Conservation (phyloP, 192 early-diverging fungal species). For the Rhizophagus prolifer region DNA sequence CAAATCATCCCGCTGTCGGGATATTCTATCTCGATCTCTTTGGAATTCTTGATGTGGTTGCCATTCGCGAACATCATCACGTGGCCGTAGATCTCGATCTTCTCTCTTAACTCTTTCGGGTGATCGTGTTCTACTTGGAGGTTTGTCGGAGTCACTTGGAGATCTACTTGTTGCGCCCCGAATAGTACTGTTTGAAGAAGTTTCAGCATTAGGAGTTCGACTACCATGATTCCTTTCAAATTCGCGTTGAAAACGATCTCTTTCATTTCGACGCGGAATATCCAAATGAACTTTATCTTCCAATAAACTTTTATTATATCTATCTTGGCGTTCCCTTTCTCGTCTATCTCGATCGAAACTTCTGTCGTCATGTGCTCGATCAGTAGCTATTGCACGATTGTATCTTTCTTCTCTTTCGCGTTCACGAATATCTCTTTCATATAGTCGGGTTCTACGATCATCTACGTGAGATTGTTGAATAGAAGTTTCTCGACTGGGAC, state of each 20-base stretch:
- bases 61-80: neutral
- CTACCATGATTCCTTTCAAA: neutral
- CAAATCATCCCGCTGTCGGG: constrained; percentile 4
- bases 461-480: neutral
- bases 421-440: constrained; percentile 16
- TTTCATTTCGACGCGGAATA: neutral
- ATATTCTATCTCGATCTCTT: neutral
- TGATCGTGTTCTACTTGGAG: neutral
- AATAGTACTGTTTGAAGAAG: constrained; percentile 10
- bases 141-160: neutral
- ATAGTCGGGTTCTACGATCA: neutral
- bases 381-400: constrained; percentile 10
- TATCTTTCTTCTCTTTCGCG: constrained; percentile 18
- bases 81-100: neutral
- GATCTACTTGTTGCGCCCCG: constrained; percentile 5
- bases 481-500: neutral
- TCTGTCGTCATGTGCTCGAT: neutral
- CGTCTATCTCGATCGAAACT: constrained; percentile 4
- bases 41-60: neutral
- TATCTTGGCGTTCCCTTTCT: constrained; percentile 16
- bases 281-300: constrained; percentile 18
- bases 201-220: constrained; percentile 2
- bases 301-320: constrained; percentile 19
- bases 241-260: constrained; percentile 3
- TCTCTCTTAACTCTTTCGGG: neutral